These are phyloP conservation scores for Porphyra umbilicalis DNA, from an alignment of 31 red algal genomes.

Conservation along the genomic window DNA sequence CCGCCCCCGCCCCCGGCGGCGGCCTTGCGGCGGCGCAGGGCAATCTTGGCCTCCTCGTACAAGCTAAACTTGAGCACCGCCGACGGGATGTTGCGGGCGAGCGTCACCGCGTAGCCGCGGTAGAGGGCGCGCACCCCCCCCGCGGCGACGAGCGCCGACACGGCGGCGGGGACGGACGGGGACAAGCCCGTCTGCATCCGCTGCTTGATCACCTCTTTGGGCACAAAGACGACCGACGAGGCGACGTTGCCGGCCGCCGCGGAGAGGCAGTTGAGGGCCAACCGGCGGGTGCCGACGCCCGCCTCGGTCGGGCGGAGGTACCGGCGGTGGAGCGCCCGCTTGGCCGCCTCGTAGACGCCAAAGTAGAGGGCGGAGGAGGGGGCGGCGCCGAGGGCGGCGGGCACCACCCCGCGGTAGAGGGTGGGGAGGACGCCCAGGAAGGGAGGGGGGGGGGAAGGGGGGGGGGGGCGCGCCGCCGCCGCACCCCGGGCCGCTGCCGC, in stretches of 20 bases:
- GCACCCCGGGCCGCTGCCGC: not conserved
- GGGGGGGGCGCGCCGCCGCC: not conserved
- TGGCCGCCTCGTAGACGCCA: conserved; percentile 60
- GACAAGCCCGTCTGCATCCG: conserved; percentile 64
- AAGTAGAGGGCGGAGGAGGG: conserved; percentile 72
- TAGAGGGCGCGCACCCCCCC: conserved; percentile 74
- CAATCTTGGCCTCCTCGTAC: conserved; percentile 78
- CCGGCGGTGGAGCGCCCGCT: conserved; percentile 15
- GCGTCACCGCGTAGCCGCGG: conserved; percentile 77
- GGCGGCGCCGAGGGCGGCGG: conserved; percentile 64
- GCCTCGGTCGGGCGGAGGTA: not conserved
- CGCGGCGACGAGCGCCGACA: conserved; percentile 10
- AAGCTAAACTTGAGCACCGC: conserved; percentile 81
- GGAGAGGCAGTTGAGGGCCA: conserved; percentile 47
- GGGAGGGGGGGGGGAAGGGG: not conserved
- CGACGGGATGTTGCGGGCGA: conserved; percentile 83
- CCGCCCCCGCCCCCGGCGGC: not conserved
- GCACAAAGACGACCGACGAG: conserved; percentile 77
- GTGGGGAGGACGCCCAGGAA: conserved; percentile 2
- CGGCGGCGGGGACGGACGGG: conserved; percentile 27
- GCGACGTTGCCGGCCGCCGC: conserved; percentile 70
- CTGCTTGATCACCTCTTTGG: conserved; percentile 91
- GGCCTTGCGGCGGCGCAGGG: conserved; percentile 11
- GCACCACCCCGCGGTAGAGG: conserved; percentile 63
- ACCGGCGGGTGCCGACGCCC: not conserved